Conservation (phyloP, 768 basidiomycete genomes). For the Dacryopinax primogenitus region DNA sequence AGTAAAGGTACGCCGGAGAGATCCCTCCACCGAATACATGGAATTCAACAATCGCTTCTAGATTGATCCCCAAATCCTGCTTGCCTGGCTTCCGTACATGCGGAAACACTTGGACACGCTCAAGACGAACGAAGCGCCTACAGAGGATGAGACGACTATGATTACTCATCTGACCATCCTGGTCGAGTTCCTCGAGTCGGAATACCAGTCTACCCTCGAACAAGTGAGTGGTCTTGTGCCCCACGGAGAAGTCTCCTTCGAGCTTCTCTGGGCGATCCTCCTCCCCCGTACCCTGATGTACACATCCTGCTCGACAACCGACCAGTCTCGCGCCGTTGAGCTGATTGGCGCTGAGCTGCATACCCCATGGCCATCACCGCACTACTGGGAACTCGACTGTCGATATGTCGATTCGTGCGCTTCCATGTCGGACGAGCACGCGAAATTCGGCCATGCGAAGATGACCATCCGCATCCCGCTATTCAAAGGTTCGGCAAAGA, state of each 20-base stretch:
- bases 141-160: constrained; percentile 33
- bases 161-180: constrained; percentile 40
- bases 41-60: neutral
- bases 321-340: constrained; percentile 37
- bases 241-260: constrained; percentile 47
- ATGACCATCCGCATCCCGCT: constrained; percentile 31
- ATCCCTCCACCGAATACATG: neutral
- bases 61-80: constrained; percentile 1
- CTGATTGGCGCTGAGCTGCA: constrained; percentile 30
- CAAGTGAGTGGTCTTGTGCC: constrained; percentile 37
- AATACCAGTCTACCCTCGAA: constrained; percentile 39
- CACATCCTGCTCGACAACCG: constrained; percentile 41
- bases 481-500: constrained; percentile 41
- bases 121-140: constrained; percentile 24
- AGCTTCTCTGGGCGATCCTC: constrained; percentile 43
- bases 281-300: constrained; percentile 42
- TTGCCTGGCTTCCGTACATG: constrained; percentile 37
- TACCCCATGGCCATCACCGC: constrained; percentile 29
- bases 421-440: constrained; percentile 13
- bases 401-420: neutral
- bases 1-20: constrained; percentile 32
- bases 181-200: constrained; percentile 36
- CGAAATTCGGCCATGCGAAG: constrained; percentile 32
- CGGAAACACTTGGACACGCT: constrained; percentile 34
- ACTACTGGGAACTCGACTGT: constrained; percentile 33